Base-by-base conservation (phyloP, 352 stramenopile species). In the Phytophthora citricola region DNA sequence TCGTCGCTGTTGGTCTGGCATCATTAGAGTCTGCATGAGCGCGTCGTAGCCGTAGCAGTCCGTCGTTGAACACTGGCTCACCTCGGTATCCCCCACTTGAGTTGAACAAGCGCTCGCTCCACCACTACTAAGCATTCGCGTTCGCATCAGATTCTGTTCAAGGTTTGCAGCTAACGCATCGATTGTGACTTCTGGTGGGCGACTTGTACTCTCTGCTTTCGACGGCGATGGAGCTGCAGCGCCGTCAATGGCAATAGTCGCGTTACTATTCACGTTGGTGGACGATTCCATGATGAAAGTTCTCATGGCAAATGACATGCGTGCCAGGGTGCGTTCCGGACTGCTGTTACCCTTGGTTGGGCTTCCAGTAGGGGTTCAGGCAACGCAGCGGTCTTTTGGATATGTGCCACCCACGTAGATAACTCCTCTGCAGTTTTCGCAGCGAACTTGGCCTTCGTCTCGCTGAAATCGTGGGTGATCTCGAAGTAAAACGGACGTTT, bases 401-500 rank as follows among this genome's bases (percentile, higher is more conserved):
- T 71, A 11, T 78, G 69, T 10, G 84, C 67, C 11, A 93, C 66
- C 87, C 87, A 92, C 12, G 58, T 70, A 9, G 75, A 65, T 31
- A 92, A 63, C 27, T 94, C 83, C 26, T 92, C 81, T 4, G 83
- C 71, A 32, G 56, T 86, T 69, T 75, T 80, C 10, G 87, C 87
- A 17, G 85, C 78, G 53, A 94, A 92, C 56, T 91, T 88, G 45
- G 89, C 88, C 41, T 77, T 90, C 15, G 79, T 92, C 45, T 91
- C 82, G 39, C 79, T 92, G 27, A 91, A 88, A 24, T 79, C 73
- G 63, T 93, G 85, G 27, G 78, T 57, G 31, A 94, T 77, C 63
- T 94, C 87, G 64, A 94, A 94, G 80, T 92, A 93, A 59, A 84
- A 89, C 40, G 76, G 81, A 48, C 86, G 85, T 26, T 85, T 71